Evolutionary conservation across 2,329 filamentous ascomycete genomes (phyloP).

Genomic region (Hirsutella rhossiliensis): DNA sequence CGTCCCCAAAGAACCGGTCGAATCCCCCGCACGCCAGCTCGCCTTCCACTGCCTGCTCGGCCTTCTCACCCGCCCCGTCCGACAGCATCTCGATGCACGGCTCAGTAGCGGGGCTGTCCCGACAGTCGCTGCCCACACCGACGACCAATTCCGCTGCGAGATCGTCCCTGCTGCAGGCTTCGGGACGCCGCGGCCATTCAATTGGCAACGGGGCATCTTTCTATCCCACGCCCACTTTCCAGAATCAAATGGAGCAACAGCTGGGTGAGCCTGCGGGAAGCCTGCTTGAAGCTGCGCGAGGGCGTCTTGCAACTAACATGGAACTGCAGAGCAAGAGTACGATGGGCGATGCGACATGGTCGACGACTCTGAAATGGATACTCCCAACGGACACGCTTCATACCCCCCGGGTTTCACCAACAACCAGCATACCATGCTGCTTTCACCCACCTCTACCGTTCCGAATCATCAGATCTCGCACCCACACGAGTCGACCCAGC

Average conservation of each 20-base stretch:
- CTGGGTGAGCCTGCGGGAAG: constrained; percentile 65
- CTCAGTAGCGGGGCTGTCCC: constrained; percentile 17
- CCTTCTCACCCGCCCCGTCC: constrained; percentile 30
- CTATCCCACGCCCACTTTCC: constrained; percentile 73
- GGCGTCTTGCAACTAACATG: background rate
- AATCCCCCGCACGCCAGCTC: constrained; percentile 65
- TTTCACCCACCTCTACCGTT: constrained; percentile 27
- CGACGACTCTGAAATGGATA: constrained; percentile 67
- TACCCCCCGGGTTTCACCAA: constrained; percentile 48
- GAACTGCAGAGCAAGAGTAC: constrained; percentile 81
- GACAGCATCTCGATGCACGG: constrained; percentile 35
- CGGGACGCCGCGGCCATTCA: constrained; percentile 23
- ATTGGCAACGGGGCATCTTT: constrained; percentile 38
- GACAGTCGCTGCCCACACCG: constrained; percentile 19
- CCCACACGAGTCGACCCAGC: constrained; percentile 24
- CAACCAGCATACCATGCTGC: constrained; percentile 27
- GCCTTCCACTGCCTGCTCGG: constrained; percentile 35
- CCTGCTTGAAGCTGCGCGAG: constrained; percentile 7
- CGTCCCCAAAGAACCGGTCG: constrained; percentile 61
- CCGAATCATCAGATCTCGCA: constrained; percentile 17
- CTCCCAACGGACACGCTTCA: constrained; percentile 50
- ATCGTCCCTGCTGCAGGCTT: constrained; percentile 23
- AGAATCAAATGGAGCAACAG: constrained; percentile 79
- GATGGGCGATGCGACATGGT: constrained; percentile 82
- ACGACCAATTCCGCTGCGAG: constrained; percentile 11